These are phyloP conservation scores for Suhomyces anneliseae DNA, from an alignment of 1,139 yeast species.

Conservation along the genomic window DNA sequence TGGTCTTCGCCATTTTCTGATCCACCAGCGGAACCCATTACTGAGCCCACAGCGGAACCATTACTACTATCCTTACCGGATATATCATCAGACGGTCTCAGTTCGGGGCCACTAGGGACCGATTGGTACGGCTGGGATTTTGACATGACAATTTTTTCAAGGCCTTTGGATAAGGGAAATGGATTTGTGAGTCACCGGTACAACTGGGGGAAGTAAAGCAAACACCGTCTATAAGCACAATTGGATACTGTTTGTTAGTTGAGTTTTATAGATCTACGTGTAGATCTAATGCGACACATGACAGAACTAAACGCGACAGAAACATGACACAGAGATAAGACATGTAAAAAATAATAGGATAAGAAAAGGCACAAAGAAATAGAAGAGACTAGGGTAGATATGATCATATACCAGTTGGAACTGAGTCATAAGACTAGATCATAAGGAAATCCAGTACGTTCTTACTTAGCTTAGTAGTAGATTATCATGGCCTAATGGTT, in stretches of 20 bases:
- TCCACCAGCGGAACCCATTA: neutral
- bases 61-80: neutral
- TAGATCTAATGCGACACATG: neutral
- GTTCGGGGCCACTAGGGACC: constrained; percentile 5
- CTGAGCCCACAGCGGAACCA: neutral
- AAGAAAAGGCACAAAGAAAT: neutral
- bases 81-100: neutral
- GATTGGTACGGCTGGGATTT: constrained; percentile 5
- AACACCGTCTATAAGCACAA: no score
- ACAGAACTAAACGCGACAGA: neutral
- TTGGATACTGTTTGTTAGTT: neutral
- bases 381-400: no score
- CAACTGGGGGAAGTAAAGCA: no score
- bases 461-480: no score
- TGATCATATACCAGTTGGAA: no score
- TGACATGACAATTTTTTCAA: neutral
- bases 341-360: neutral
- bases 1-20: neutral
- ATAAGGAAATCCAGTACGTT: no score
- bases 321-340: neutral
- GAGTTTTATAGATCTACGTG: neutral
- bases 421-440: no score
- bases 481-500: no score
- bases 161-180: neutral
- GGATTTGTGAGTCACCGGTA: neutral